Evolutionary conservation across 441 rosid species (phyloP).

Genomic region (Arabidopsis lyrata): DNA sequence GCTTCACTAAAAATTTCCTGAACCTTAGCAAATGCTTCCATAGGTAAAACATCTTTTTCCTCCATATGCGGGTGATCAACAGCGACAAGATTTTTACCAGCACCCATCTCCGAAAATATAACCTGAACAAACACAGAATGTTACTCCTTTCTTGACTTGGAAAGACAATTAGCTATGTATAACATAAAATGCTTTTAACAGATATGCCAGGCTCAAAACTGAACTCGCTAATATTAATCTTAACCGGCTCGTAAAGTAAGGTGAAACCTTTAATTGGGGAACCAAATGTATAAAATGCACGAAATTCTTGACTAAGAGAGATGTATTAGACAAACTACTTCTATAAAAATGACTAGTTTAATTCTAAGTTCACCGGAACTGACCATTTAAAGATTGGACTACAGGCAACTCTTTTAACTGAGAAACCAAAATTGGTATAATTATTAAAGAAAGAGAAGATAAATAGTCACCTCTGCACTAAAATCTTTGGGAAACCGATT

Average conservation of each 20-base stretch:
- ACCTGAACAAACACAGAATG: slow-evolving; percentile 62
- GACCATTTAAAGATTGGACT: not conserved
- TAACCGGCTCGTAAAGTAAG: not conserved
- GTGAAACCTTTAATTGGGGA: not conserved
- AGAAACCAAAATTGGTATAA: slow-evolving; percentile 7
- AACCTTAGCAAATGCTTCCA: slow-evolving; percentile 87
- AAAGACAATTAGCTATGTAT: not conserved
- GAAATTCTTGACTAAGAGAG: slow-evolving; percentile 30
- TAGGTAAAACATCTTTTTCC: slow-evolving; percentile 78
- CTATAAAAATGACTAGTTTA: not conserved
- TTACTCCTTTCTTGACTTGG: slow-evolving; percentile 34
- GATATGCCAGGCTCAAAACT: not conserved
- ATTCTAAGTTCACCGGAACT: not conserved
- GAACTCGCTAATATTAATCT: not conserved
- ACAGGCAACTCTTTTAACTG: not conserved
- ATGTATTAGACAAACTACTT: not conserved
- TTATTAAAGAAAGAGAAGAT: not conserved
- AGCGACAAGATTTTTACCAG: slow-evolving; percentile 56
- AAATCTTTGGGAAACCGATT: slow-evolving; percentile 84
- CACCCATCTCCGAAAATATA: slow-evolving; percentile 85
- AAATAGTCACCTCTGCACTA: slow-evolving; percentile 77
- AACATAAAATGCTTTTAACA: slow-evolving; percentile 7
- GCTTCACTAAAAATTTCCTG: slow-evolving; percentile 70
- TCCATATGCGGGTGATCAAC: slow-evolving; percentile 64
- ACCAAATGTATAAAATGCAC: slow-evolving; percentile 40